These are phyloP conservation scores for Penicillium odoratum DNA, from an alignment of 495 filamentous ascomycete species.

Conservation along the genomic window DNA sequence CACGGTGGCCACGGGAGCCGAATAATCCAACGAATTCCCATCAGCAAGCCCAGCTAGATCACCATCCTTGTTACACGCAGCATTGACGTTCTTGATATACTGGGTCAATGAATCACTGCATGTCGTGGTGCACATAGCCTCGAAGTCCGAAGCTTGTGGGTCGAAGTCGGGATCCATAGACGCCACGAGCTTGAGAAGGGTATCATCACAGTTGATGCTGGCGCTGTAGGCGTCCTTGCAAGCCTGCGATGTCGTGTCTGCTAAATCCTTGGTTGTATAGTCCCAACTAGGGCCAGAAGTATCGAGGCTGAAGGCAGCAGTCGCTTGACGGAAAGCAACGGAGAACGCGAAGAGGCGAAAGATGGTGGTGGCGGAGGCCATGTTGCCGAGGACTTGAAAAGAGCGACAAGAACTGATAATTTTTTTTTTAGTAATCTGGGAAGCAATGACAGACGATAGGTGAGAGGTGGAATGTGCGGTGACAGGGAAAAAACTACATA, in stretches of 20 bases:
- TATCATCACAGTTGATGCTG: slow-evolving; percentile 30
- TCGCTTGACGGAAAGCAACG: slow-evolving; percentile 18
- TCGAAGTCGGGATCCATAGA: slow-evolving; percentile 27
- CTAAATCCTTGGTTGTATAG: slow-evolving; percentile 30
- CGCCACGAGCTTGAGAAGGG: slow-evolving; percentile 26
- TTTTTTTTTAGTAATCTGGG: too few relatives aligned
- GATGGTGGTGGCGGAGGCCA: slow-evolving; percentile 10
- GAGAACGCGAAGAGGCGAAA: slow-evolving; percentile 18
- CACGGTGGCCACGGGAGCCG: slow-evolving; percentile 24
- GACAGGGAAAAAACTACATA: too few relatives aligned
- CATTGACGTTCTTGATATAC: slow-evolving; percentile 31
- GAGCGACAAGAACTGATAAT: too few relatives aligned
- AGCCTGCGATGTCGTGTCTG: slow-evolving; percentile 27
- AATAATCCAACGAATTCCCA: slow-evolving; percentile 14
- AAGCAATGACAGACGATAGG: too few relatives aligned
- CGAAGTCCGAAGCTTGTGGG: slow-evolving; percentile 22
- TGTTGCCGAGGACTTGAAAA: slow-evolving; percentile 7
- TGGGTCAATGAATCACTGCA: slow-evolving; percentile 28
- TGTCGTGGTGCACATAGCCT: slow-evolving; percentile 27
- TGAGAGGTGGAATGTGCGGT: too few relatives aligned
- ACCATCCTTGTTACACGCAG: slow-evolving; percentile 21
- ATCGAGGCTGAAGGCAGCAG: slow-evolving; percentile 29
- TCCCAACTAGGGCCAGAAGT: slow-evolving; percentile 25
- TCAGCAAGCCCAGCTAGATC: slow-evolving; percentile 23
- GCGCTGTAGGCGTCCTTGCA: slow-evolving; percentile 36